Base-by-base conservation (phyloP, 179 eudicot genomes). In the Dionaea muscipula region DNA sequence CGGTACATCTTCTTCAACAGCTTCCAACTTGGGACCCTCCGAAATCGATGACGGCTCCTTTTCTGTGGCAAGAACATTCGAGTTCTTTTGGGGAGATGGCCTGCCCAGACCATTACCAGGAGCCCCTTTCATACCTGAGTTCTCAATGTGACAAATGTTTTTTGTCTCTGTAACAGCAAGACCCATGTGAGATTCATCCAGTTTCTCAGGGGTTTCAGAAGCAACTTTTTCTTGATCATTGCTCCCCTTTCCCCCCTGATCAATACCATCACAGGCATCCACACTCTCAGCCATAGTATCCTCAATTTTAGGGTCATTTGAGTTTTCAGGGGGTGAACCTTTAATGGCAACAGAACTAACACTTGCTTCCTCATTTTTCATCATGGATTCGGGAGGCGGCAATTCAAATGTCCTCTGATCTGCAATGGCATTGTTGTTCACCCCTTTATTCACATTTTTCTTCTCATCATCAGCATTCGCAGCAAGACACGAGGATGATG, bases 401-500 rank as follows among this genome's bases (percentile, higher is more conserved):
- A 47, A 50, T 51, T 53, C 54, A 56, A 51, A 24, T 35, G 55
- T 55, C 39, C 50, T 59, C 54, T 59, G 68, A 44, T 68, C 77
- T 14, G 47, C 26, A 15, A 44, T 41, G 26, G 26, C 59, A 40
- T 52, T 55, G 54, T 20, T 40, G 55, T 41, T 50, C 50, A 47
- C 55, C 53, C 51, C 75, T 47, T 65, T 66, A 47, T 41, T 19
- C 39, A 44, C 43, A 36, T 45, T 44, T 21, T 35, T 51, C 47
- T 52, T 70, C 56, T 54, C 57, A 35, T 36, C 61, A 62, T 24
- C 73, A 33, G n/a, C 45, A 20, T 47, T 62, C 6, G 51, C 63
- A 8, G 58, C 49, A 26, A 43, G 50, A 35, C 20, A 37, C 19
- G 68, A 28, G 11, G 51, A 23, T 40, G 57, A 41, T 54, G 45